phyloP scores from a whole-genome alignment of 139 green algal species.

The Chlorella sp. region DNA sequence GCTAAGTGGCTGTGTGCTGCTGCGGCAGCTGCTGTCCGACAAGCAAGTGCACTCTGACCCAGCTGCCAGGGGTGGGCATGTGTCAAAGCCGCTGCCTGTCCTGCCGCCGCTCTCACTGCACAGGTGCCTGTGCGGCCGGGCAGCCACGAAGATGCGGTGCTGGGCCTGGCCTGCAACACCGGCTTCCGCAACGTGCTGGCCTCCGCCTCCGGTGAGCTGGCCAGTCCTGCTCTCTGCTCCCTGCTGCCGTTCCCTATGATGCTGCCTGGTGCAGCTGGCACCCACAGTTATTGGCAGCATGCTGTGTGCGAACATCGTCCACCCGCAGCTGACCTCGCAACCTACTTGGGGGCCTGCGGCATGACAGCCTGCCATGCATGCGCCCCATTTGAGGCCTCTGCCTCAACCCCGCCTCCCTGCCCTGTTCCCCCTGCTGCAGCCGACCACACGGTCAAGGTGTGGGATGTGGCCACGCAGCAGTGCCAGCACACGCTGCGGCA shows the following conservation, averaged over 20 bases:
- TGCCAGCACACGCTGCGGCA: constrained; percentile 86
- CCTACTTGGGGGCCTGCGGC: neutral
- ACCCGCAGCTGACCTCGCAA: no score
- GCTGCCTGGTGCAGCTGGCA: no score
- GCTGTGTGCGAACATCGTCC: no score
- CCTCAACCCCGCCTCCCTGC: neutral
- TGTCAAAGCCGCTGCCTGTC: no score
- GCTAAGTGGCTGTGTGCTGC: no score
- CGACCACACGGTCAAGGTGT: constrained; percentile 91
- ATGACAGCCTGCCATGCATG: neutral
- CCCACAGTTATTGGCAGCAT: no score
- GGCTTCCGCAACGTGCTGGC: constrained; percentile 93
- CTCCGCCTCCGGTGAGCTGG: constrained; percentile 51
- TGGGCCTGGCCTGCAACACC: constrained; percentile 92
- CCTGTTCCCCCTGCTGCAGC: constrained; percentile 45
- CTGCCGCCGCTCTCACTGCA: no score
- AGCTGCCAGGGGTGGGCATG: no score
- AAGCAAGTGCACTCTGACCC: no score
- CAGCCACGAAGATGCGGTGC: constrained; percentile 90
- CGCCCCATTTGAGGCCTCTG: neutral
- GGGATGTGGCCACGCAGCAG: constrained; percentile 67
- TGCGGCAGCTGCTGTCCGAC: no score
- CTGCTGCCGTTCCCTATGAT: neutral
- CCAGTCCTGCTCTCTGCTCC: neutral
- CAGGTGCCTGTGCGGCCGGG: constrained; percentile 66